A percentile compares a stretch with the other conserved stretches of the same genome.
phyloP scores from a whole-genome alignment of 192 early-diverging fungal genomes.

The Podila verticillata region DNA sequence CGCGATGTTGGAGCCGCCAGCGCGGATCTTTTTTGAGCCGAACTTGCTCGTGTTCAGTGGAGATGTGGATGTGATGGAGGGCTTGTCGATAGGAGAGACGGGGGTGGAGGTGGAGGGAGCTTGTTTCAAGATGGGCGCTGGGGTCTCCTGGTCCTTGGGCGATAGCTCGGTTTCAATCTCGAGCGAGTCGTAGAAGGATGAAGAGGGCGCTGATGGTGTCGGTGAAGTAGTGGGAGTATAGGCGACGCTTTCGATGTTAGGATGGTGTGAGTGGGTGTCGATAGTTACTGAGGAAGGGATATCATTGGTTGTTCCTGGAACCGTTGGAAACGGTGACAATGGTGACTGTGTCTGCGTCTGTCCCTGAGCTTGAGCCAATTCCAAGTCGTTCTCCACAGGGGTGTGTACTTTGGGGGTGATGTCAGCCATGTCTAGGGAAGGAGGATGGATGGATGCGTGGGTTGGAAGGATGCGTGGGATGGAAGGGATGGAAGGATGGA shows the following conservation, averaged over 20 bases:
- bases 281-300: neutral
- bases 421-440: constrained; percentile 2
- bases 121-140: neutral
- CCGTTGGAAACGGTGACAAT: neutral
- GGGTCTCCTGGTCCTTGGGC: neutral
- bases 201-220: neutral
- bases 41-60: constrained; percentile 13
- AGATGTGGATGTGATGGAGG: constrained; percentile 1
- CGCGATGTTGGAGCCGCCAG: constrained; percentile 37
- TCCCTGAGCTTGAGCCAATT: neutral
- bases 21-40: constrained; percentile 31
- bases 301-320: no score
- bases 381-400: neutral
- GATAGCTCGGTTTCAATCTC: constrained; percentile 18
- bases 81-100: neutral
- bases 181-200: constrained; percentile 28
- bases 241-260: neutral
- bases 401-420: neutral
- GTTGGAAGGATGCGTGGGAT: neutral
- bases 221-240: neutral
- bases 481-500: neutral
- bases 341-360: neutral
- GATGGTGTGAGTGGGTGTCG: neutral
- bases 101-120: neutral
- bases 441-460: neutral